These are phyloP conservation scores for Leishmania turanica DNA, from an alignment of 208 protist species.

Conservation along the genomic window DNA sequence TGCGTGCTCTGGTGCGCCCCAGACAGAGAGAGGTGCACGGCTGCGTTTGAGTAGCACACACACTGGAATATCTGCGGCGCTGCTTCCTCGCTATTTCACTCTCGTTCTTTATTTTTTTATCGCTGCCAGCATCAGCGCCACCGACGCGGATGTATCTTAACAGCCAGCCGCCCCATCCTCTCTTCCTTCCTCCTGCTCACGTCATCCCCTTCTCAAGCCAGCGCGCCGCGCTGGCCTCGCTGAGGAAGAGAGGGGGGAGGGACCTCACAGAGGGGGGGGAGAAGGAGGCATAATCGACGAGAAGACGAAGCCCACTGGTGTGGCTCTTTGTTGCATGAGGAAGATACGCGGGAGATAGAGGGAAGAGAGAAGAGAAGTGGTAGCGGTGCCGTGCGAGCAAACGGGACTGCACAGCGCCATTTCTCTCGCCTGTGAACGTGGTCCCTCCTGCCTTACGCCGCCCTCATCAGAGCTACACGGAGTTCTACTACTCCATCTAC, in stretches of 20 bases:
- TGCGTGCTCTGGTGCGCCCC: neutral
- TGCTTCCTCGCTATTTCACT: neutral
- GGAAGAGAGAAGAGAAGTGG: neutral
- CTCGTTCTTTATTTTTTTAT: neutral
- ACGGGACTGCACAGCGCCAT: neutral
- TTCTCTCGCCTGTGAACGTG: neutral
- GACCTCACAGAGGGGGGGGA: neutral
- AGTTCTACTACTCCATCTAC: conserved; percentile 21
- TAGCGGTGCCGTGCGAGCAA: neutral
- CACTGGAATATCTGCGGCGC: neutral
- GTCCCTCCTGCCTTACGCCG: neutral
- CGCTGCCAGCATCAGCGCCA: neutral
- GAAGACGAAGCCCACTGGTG: neutral
- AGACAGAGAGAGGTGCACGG: neutral
- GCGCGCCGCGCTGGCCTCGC: neutral
- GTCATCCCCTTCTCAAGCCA: neutral
- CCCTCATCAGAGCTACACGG: neutral
- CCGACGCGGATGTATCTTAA: neutral
- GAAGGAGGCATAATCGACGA: neutral
- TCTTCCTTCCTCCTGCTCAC: neutral
- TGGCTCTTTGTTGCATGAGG: neutral
- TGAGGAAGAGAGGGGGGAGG: neutral
- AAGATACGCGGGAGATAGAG: neutral
- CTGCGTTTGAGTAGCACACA: neutral
- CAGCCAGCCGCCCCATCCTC: neutral